Evolutionary conservation across 805 yeast species (phyloP).

Genomic region (Zygosaccharomyces rouxii): DNA sequence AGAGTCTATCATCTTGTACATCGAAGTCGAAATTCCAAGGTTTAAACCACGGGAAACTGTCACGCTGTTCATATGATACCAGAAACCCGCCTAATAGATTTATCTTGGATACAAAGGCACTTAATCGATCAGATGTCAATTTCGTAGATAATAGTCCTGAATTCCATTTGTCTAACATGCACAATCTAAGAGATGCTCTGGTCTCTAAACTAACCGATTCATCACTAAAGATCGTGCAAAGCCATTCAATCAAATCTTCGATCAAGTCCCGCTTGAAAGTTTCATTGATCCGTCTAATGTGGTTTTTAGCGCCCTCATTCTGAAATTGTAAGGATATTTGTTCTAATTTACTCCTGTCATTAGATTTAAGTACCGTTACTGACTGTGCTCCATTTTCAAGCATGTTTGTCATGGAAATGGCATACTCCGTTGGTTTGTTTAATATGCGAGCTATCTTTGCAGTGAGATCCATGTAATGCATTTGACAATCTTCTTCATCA

Average conservation of each 20-base stretch:
- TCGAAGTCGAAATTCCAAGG: slow-evolving; percentile 26
- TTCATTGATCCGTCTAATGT: slow-evolving; percentile 22
- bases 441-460: slow-evolving; percentile 22
- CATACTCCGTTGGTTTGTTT: slow-evolving; percentile 27
- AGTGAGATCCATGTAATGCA: slow-evolving; percentile 26
- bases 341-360: slow-evolving; percentile 18
- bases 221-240: slow-evolving; percentile 16
- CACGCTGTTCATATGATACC: slow-evolving; percentile 24
- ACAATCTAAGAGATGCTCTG: slow-evolving; percentile 20
- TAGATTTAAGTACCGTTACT: slow-evolving; percentile 22
- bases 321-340: slow-evolving; percentile 17
- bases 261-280: slow-evolving; percentile 24
- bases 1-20: slow-evolving; percentile 13
- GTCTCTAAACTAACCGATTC: slow-evolving; percentile 8
- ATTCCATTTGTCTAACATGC: slow-evolving; percentile 25
- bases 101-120: slow-evolving; percentile 19
- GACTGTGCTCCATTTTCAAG: slow-evolving; percentile 20
- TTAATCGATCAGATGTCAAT: slow-evolving; percentile 8
- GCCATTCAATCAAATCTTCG: slow-evolving; percentile 26
- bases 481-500: slow-evolving; percentile 25
- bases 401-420: slow-evolving; percentile 18
- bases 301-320: slow-evolving; percentile 21
- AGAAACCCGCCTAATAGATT: slow-evolving; percentile 30
- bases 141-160: slow-evolving; percentile 18
- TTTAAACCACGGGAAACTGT: slow-evolving; percentile 25